Evolutionary conservation across 2,329 filamentous ascomycete species (phyloP), one percentile per base, ranked within the genome.

Genomic region (Ustilaginoidea virens): DNA sequence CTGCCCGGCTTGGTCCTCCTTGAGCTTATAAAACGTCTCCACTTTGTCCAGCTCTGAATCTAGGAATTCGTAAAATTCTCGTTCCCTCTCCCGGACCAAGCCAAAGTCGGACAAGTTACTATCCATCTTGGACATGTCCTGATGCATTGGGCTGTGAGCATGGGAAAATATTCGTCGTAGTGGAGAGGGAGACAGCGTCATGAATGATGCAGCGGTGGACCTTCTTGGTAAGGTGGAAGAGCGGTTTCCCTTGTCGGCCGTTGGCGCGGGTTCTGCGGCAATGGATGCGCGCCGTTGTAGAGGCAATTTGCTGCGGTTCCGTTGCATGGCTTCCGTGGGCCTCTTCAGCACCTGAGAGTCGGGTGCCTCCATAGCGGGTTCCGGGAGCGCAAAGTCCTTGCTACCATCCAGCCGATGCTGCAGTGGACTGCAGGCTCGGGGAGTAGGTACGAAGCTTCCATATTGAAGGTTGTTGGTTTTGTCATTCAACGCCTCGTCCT

Each of bases 21-120:
- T 94, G 39, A 71, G 58, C 41, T 71, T 74, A 58, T 96, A 96
- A 46, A 98, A 98, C 0, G 61, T 56, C 47, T 98, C 86, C 8
- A 98, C 82, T 54, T 96, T 98, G n/a, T 75, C 65, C 10, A 98
- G 60, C 53, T 98, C 80, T 7, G 59, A 60, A 41, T 94, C 82
- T 30, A 98, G 60, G 44, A 90, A 98, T 0, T 62, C 55, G 49
- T 86, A 87, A 47, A 98, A 96, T 10, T 93, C 81, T n/a, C 66
- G 68, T 49, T 92, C 76, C 12, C 74, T 68, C 32, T 74, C 62
- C 25, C 80, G 77, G 4, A 92, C 63, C 22, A 81, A 66, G 23
- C 73, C 66, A 16, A 67, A 46, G 15, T 56, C 51, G 28, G 61
- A 49, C 45, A 62, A 38, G 25, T 56, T 48, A 46, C 56, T 46